phyloP scores from a whole-genome alignment of 2,329 filamentous ascomycete genomes.

The Sclerotinia glacialis region DNA sequence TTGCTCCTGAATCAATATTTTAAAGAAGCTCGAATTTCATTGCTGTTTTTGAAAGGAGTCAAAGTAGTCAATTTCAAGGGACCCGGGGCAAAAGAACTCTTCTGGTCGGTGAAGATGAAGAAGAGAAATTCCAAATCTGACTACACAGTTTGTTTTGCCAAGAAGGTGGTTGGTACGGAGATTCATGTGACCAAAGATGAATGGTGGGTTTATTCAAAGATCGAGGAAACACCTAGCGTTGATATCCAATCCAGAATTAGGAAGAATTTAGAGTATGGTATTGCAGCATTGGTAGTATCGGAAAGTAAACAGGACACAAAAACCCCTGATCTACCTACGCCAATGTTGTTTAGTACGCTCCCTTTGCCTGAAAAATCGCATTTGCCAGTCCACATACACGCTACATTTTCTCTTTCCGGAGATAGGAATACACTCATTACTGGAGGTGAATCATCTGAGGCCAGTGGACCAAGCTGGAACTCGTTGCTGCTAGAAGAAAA shows the following conservation, averaged over 20 bases:
- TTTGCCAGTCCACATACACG: constrained; percentile 37
- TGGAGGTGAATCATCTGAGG: constrained; percentile 25
- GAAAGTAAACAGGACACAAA: neutral
- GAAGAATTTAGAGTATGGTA: constrained; percentile 31
- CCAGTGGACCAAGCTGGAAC: constrained; percentile 33
- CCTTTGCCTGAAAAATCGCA: constrained; percentile 30
- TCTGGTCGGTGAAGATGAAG: constrained; percentile 28
- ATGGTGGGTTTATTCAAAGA: constrained; percentile 29
- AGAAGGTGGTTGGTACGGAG: constrained; percentile 8
- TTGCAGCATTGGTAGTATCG: constrained; percentile 28
- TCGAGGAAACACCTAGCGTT: constrained; percentile 24
- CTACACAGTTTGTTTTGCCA: constrained; percentile 22
- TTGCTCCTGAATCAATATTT: constrained; percentile 30
- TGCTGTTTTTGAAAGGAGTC: constrained; percentile 33
- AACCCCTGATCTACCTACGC: constrained; percentile 1
- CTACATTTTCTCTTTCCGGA: constrained; percentile 37
- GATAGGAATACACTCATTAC: constrained; percentile 34
- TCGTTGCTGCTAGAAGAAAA: constrained; percentile 28
- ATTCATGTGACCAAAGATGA: constrained; percentile 24
- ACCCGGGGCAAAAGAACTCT: constrained; percentile 19
- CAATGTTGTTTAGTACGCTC: constrained; percentile 30
- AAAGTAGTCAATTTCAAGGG: constrained; percentile 29
- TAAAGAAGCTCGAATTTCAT: constrained; percentile 32
- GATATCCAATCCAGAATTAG: constrained; percentile 25
- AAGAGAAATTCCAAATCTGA: constrained; percentile 6